A percentile compares a stretch with the other conserved stretches of the same genome.
Conservation (phyloP, 2,329 filamentous ascomycete species). For the Claviceps cyperi region DNA sequence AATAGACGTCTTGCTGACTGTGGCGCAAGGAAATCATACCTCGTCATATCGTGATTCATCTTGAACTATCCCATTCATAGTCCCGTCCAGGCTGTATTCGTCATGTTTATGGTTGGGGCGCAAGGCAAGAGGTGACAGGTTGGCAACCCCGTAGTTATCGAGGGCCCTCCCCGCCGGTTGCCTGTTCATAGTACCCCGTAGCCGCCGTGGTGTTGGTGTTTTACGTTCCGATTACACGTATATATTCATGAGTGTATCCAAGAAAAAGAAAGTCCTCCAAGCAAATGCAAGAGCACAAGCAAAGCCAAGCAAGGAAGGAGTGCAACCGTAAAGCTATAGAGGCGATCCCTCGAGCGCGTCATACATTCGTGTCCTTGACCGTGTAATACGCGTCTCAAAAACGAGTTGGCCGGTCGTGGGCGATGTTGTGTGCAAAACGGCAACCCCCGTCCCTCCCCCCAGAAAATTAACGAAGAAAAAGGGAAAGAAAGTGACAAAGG, state of each 20-base stretch:
- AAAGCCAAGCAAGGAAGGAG: not conserved
- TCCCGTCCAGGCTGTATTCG: slow-evolving; percentile 43
- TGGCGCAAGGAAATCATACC: slow-evolving; percentile 28
- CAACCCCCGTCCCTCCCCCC: not conserved
- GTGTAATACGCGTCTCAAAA: not conserved
- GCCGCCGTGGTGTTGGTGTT: not conserved
- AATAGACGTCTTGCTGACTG: not conserved
- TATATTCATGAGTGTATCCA: slow-evolving; percentile 13
- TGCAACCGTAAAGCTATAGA: not conserved
- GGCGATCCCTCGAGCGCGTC: slow-evolving; percentile 3
- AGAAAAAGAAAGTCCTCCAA: slow-evolving; percentile 1
- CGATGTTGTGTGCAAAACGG: not conserved
- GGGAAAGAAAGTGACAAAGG: not conserved
- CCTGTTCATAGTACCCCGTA: slow-evolving; percentile 22
- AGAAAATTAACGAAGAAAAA: not conserved
- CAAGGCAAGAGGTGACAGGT: slow-evolving; percentile 19
- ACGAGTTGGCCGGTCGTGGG: not conserved
- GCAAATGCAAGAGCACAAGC: not conserved
- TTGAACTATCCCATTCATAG: slow-evolving; percentile 12
- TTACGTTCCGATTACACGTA: slow-evolving; percentile 5
- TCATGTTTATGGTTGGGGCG: slow-evolving; percentile 33
- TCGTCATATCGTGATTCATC: slow-evolving; percentile 40
- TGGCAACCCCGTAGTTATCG: slow-evolving; percentile 21
- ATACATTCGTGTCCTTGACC: not conserved
- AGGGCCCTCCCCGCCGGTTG: slow-evolving; percentile 20